Base-by-base conservation (phyloP, 1,139 yeast species). In the Suhomyces maxii region DNA sequence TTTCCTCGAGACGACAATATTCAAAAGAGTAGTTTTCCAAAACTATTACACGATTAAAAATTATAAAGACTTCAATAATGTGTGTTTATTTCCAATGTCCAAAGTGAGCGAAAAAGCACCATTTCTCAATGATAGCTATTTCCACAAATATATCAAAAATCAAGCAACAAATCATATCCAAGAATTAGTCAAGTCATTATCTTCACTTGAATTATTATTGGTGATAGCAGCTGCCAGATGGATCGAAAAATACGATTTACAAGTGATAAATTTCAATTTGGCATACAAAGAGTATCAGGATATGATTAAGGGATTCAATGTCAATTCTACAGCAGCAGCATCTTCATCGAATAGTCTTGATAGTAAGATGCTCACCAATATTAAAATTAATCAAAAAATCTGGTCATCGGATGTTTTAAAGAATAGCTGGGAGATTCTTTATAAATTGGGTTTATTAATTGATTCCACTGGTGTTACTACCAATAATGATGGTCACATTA, bases 181-280 rank as follows among this genome's bases (percentile, higher is more conserved):
- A 59, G 70, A 53, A 46, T 65, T 66, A 38, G 64, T 69, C 3
- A 60, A 67, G 7, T 71, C 85, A 0, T 64, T 89, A 28, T 83
- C 95, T 2, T 84, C 84, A 43, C 63, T 87, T 26, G 97, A 91
- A 58, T 60, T 85, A 41, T 76, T 86, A 8, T 60, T 91, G 34
- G 67, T 87, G 8, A 80, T 90, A 6, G 82, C 90, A 36, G 86
- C 91, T 0, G 86, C 95, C 0, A 71, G 97, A 36, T 83, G 86
- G 49, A 71, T 82, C 18, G 74, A 80, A 47, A 85, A 84, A 56
- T 77, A 77, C 34, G 83, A 80, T 33, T 67, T 82, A 12, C 81
- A 73, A 26, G 69, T 73, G 11, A 71, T 84, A 23, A 91, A 89
- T 61, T 85, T 90, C 65, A 88, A 86, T 54, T 71, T 89, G 51